A percentile compares a stretch with the other conserved stretches of the same genome.
Evolutionary conservation across 805 yeast genomes (phyloP).

Genomic region (Candida stauntonica): DNA sequence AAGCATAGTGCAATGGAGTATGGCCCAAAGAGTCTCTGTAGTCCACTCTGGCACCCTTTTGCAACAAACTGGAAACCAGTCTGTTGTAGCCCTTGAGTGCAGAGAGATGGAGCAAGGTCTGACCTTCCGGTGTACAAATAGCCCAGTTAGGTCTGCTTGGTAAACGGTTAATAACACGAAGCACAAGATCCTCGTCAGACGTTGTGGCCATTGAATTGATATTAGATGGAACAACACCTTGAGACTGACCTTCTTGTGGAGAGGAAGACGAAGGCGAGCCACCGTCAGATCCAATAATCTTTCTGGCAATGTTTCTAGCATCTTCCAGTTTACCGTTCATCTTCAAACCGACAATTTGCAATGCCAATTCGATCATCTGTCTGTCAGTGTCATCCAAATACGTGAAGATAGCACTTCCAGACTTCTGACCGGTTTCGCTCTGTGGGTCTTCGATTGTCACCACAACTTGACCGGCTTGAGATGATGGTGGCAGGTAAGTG

Average conservation of each 20-base stretch:
- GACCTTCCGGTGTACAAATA: conserved; percentile 77
- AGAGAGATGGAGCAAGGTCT: conserved; percentile 84
- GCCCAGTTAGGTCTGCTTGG: conserved; percentile 77
- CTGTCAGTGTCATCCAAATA: conserved; percentile 94
- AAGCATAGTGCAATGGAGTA: conserved; percentile 86
- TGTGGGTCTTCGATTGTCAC: conserved; percentile 71
- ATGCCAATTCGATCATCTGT: conserved; percentile 89
- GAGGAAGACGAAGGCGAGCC: conserved; percentile 24
- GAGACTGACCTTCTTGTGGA: conserved; percentile 3
- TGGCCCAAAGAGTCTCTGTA: conserved; percentile 73
- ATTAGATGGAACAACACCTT: conserved; percentile 5
- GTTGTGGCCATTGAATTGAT: conserved; percentile 2
- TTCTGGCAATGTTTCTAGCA: conserved; percentile 87
- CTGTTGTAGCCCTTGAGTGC: conserved; percentile 65
- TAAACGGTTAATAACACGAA: conserved; percentile 59
- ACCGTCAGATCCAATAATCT: conserved; percentile 74
- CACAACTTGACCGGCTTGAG: conserved; percentile 84
- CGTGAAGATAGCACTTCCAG: conserved; percentile 55
- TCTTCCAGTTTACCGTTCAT: conserved; percentile 96
- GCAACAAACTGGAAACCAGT: conserved; percentile 59
- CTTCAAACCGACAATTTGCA: conserved; percentile 93
- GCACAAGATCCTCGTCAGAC: conserved; percentile 36
- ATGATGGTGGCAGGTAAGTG: conserved; percentile 89
- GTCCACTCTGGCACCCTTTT: conserved; percentile 64
- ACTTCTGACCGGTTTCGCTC: conserved; percentile 14